Percentiles rank a stretch among this genome's conserved stretches.
These are phyloP conservation scores for Metarhizium sp. DNA, from an alignment of 2,329 filamentous ascomycete genomes.

Conservation along the genomic window DNA sequence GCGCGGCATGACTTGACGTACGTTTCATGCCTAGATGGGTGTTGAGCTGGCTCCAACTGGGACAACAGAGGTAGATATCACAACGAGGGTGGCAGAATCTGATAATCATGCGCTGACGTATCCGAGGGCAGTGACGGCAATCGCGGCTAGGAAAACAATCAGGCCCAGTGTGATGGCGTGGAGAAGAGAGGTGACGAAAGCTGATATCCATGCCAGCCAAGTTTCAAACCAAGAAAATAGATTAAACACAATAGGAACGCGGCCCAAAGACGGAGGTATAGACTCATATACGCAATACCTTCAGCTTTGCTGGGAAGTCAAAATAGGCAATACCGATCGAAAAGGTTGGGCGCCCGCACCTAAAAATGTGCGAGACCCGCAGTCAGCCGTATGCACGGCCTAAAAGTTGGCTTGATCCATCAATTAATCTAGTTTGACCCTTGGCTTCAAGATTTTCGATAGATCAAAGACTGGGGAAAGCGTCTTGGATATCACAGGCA, in stretches of 20 bases:
- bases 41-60: neutral
- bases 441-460: neutral
- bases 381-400: slow-evolving; percentile 1
- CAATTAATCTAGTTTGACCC: neutral
- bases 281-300: slow-evolving; percentile 5
- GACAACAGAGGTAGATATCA: neutral
- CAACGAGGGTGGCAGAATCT: neutral
- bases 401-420: neutral
- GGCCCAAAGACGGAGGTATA: neutral
- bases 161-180: neutral
- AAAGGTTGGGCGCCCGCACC: neutral
- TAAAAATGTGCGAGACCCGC: neutral
- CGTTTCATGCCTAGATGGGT: neutral
- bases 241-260: neutral
- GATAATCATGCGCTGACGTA: neutral
- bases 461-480: neutral
- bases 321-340: slow-evolving; percentile 3
- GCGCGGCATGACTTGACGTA: slow-evolving; percentile 26
- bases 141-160: neutral
- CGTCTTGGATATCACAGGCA: neutral
- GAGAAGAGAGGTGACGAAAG: neutral
- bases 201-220: neutral
- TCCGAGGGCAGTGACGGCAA: neutral
- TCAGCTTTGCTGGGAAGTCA: neutral
- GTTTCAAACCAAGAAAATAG: neutral